Percentiles rank a stretch among this genome's conserved stretches.
phyloP scores from a whole-genome alignment of 108 stramenopile genomes.

The Stephanodiscus triporus region DNA sequence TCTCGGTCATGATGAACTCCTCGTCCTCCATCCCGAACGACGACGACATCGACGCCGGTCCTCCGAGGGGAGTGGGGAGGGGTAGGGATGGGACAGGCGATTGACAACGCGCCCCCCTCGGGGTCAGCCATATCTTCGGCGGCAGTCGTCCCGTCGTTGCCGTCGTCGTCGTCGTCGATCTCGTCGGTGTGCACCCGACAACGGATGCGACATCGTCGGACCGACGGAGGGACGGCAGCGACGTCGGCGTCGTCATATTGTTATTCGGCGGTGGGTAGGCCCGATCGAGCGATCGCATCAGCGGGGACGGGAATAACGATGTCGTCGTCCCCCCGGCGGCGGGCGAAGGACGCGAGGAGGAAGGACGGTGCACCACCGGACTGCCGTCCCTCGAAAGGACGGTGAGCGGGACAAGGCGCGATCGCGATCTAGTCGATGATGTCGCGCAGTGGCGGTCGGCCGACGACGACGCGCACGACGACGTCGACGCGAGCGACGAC shows the following conservation, averaged over 20 bases:
- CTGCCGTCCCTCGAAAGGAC: slow-evolving; percentile 44
- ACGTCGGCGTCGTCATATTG: neutral
- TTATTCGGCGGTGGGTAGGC: neutral
- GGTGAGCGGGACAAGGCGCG: slow-evolving; percentile 29
- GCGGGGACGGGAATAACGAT: slow-evolving; percentile 5
- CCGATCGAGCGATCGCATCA: neutral
- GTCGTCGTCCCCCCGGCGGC: neutral
- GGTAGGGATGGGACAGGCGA: neutral
- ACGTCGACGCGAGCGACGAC: slow-evolving; percentile 5
- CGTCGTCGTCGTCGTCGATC: neutral
- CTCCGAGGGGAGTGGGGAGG: neutral
- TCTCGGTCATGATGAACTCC: slow-evolving; percentile 14
- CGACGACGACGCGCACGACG: slow-evolving; percentile 25
- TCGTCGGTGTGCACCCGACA: neutral
- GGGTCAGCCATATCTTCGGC: neutral
- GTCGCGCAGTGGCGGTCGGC: too few species aligned
- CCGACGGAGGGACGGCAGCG: neutral
- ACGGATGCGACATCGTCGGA: neutral
- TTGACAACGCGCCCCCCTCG: neutral
- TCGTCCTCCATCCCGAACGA: slow-evolving; percentile 1
- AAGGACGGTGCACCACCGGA: slow-evolving; percentile 1
- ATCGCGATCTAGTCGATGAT: too few species aligned
- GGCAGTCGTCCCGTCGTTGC: neutral
- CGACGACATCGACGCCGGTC: neutral
- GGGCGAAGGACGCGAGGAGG: too few species aligned